phyloP scores from a whole-genome alignment of 176 grass and related monocot genomes.

The Musa itinerans region DNA sequence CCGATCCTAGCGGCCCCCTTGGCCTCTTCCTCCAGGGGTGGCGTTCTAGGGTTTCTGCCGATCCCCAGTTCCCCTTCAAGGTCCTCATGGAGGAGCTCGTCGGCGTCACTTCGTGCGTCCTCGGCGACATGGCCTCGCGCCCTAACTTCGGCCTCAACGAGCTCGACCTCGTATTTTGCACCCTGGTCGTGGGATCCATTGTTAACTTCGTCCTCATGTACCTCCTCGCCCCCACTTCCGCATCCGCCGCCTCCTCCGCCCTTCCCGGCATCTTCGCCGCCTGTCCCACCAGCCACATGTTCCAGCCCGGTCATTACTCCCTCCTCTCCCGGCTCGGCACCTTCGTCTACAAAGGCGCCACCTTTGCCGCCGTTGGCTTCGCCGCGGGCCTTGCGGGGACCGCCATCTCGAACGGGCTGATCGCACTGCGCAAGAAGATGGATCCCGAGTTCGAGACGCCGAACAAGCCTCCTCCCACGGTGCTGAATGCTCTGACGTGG shows the following conservation, averaged over 20 bases:
- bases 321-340: conserved; percentile 1
- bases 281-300: conserved; percentile 11
- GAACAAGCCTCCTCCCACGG: conserved; percentile 1
- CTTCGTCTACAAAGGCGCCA: conserved; percentile 10
- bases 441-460: background rate
- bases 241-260: background rate
- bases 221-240: background rate
- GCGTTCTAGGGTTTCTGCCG: background rate
- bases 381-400: conserved; percentile 3
- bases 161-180: conserved; percentile 12
- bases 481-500: conserved; percentile 5
- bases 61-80: conserved; percentile 13
- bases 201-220: conserved; percentile 12
- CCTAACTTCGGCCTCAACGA: conserved; percentile 4
- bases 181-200: conserved; percentile 7
- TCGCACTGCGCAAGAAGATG: conserved; percentile 8
- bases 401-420: conserved; percentile 1
- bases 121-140: conserved; percentile 9
- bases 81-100: conserved; percentile 9
- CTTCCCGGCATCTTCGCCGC: background rate
- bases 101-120: conserved; percentile 9
- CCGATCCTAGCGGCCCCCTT: background rate
- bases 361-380: conserved; percentile 7
- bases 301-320: background rate
- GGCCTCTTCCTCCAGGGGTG: background rate